Evolutionary conservation across 1,284 basidiomycete species (phyloP).

Genomic region (Naganishia liquefaciens): DNA sequence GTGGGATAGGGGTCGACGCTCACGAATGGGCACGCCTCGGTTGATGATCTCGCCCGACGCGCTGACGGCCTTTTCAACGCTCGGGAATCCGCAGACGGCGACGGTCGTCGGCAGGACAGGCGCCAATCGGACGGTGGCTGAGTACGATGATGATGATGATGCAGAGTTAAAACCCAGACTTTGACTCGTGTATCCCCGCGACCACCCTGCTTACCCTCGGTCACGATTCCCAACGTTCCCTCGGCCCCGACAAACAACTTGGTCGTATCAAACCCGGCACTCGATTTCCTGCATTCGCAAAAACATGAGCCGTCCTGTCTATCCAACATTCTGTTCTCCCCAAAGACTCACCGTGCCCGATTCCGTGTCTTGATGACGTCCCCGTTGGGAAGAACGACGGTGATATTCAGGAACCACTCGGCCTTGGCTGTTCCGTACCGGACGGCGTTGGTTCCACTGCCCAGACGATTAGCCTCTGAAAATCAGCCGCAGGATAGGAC

Average conservation of each 20-base stretch:
- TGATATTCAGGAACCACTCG: slow-evolving; percentile 81
- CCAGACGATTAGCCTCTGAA: background rate
- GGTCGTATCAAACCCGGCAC: slow-evolving; percentile 86
- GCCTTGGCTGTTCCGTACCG: slow-evolving; percentile 81
- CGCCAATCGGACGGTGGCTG: slow-evolving; percentile 74
- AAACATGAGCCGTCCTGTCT: background rate
- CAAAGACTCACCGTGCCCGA: slow-evolving; percentile 60
- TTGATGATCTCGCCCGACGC: slow-evolving; percentile 74
- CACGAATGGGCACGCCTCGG: slow-evolving; percentile 57
- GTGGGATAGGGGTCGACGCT: slow-evolving; percentile 34
- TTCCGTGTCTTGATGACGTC: slow-evolving; percentile 90
- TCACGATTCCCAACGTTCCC: slow-evolving; percentile 89
- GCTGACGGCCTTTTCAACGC: slow-evolving; percentile 62
- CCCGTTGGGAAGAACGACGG: slow-evolving; percentile 83
- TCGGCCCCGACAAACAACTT: slow-evolving; percentile 94
- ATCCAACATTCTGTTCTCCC: no score
- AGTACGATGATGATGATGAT: background rate
- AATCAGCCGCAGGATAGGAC: slow-evolving; percentile 24
- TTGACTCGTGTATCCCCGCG: no score
- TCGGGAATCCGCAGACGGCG: slow-evolving; percentile 57
- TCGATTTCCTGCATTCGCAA: slow-evolving; percentile 64
- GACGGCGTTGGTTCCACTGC: slow-evolving; percentile 73
- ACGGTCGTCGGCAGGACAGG: slow-evolving; percentile 72
- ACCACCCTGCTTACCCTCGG: slow-evolving; percentile 64
- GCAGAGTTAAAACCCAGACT: no score